Evolutionary conservation across 177 flowering plant species (phyloP).

Genomic region (Viscum album): DNA sequence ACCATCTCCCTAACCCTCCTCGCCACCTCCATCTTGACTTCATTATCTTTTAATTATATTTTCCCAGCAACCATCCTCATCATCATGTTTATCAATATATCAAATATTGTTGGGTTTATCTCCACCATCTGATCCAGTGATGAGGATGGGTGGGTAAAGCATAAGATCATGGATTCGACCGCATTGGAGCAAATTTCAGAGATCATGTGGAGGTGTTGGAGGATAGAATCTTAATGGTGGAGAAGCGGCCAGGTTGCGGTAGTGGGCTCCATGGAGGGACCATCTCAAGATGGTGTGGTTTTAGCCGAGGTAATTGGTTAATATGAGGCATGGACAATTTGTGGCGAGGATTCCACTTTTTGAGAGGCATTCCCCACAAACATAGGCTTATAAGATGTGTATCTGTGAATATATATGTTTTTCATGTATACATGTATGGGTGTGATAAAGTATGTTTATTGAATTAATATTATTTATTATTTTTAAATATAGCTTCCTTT

Average conservation of each 20-base stretch:
- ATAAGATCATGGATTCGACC: neutral
- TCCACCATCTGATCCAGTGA: too few relatives aligned
- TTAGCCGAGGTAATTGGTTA: neutral
- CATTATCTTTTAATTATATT: neutral
- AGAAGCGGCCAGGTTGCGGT: conserved; percentile 1
- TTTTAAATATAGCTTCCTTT: too few relatives aligned
- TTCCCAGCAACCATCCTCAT: neutral
- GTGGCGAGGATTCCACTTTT: neutral
- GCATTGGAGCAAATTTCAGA: neutral
- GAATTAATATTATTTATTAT: too few relatives aligned
- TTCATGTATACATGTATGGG: too few relatives aligned
- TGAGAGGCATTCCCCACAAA: neutral
- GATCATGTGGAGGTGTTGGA: neutral
- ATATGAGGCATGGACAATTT: neutral
- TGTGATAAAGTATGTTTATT: too few relatives aligned
- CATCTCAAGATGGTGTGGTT: neutral
- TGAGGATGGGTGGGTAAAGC: neutral
- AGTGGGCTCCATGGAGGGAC: neutral
- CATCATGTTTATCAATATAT: neutral
- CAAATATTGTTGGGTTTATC: neutral
- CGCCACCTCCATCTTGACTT: neutral
- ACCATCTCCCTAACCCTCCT: neutral
- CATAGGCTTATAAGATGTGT: neutral
- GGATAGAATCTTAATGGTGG: neutral
- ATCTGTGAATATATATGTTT: too few relatives aligned